phyloP scores from a whole-genome alignment of 805 yeast genomes.

The Yarrowia osloensis region DNA sequence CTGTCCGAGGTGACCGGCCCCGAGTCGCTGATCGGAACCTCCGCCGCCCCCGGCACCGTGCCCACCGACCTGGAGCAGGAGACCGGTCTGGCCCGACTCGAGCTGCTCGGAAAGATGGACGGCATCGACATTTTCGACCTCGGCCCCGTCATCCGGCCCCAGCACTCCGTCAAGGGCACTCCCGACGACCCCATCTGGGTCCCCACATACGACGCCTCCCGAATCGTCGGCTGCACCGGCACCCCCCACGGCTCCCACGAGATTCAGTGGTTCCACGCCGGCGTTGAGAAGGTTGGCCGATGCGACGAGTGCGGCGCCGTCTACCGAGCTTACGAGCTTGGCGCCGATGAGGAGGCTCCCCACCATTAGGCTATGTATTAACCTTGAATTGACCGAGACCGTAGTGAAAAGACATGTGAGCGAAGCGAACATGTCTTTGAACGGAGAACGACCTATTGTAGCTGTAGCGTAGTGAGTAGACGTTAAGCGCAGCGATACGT shows the following conservation, averaged over 20 bases:
- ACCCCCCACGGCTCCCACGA: constrained; percentile 89
- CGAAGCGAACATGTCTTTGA: background rate
- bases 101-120: constrained; percentile 87
- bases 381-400: too few relatives aligned
- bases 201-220: constrained; percentile 87
- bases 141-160: constrained; percentile 62
- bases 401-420: background rate
- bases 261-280: constrained; percentile 89
- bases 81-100: constrained; percentile 97
- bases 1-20: constrained; percentile 80
- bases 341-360: constrained; percentile 31
- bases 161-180: constrained; percentile 87
- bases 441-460: too few relatives aligned
- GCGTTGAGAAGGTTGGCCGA: constrained; percentile 79
- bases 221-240: constrained; percentile 98
- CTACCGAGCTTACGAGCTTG: constrained; percentile 52
- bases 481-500: background rate
- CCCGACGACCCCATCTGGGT: constrained; percentile 83
- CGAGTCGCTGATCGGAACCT: constrained; percentile 81
- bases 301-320: constrained; percentile 99
- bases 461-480: background rate
- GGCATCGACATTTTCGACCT: constrained; percentile 90
- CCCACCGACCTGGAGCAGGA: constrained; percentile 96
- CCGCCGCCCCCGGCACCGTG: constrained; percentile 79
- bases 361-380: constrained; percentile 19